Evolutionary conservation across 2,329 filamentous ascomycete species (phyloP), one percentile per base, ranked within the genome.

Genomic region (Cytospora leucostoma): DNA sequence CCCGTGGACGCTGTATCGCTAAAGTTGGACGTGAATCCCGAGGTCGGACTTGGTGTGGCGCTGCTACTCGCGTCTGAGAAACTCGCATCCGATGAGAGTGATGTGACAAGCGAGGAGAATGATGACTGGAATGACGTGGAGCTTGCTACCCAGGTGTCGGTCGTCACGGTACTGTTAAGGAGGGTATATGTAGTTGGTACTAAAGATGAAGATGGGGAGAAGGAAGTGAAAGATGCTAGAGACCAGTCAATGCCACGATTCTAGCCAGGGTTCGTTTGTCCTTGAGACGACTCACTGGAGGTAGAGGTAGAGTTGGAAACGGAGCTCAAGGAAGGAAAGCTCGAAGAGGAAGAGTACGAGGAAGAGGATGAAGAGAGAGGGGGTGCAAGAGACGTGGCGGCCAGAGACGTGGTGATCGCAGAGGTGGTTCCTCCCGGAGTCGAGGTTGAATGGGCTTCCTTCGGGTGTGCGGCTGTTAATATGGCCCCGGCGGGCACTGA

Each of bases 61-160:
- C 50, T 61, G 21, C 56, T 53, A 35, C 37, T 61, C 54, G 61
- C 61, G 38, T 37, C 62, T 34, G 61, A 58, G 15, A 54, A 61
- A 5, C 54, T 58, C 7, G 37, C 58, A 12, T 59, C 63, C 34
- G 57, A 47, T 15, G 62, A 32, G 77, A 68, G 78, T 76, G 47
- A 76, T 15, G 64, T 44, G 53, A 61, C n/a, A 54, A 65, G 51
- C 19, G 59, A 55, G 4, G 61, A 65, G 7, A 49, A 47, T 15
- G 21, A 15, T n/a, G 61, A 58, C 52, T 33, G 54, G 40, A 50
- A 47, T 32, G 40, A 5, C 21, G 61, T 60, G 11, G 61, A 61
- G 44, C 53, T 63, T 40, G 51, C 59, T 38, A n/a, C 17, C 59
- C 61, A 57, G 47, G 64, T 33, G 27, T 27, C 17, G 38, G 56